These are phyloP conservation scores for Clitopilus hobsonii DNA, from an alignment of 768 basidiomycete species.

Conservation along the genomic window DNA sequence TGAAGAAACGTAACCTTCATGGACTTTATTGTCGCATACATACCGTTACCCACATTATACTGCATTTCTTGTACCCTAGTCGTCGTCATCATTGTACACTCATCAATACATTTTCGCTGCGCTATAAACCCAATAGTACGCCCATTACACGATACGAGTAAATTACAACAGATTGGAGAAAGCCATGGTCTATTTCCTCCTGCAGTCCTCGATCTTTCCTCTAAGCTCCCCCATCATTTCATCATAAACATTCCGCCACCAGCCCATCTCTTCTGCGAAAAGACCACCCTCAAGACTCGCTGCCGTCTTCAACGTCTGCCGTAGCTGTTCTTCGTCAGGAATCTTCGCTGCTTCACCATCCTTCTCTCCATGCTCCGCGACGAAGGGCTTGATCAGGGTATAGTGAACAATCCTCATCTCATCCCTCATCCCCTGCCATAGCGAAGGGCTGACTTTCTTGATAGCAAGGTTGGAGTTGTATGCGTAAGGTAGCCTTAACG, in stretches of 20 bases:
- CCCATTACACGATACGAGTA: too few species aligned
- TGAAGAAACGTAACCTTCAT: not conserved
- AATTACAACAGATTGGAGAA: too few species aligned
- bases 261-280: constrained; percentile 26
- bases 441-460: constrained; percentile 22
- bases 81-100: not conserved
- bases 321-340: constrained; percentile 18
- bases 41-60: not conserved
- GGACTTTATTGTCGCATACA: not conserved
- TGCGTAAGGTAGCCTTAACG: constrained; percentile 29
- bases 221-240: constrained; percentile 16
- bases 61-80: constrained; percentile 2
- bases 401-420: constrained; percentile 35
- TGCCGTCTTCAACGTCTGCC: constrained; percentile 15
- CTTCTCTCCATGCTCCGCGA: constrained; percentile 20
- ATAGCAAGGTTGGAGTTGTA: constrained; percentile 39
- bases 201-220: constrained; percentile 2
- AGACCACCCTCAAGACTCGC: constrained; percentile 14
- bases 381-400: constrained; percentile 22
- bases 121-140: too few species aligned
- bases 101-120: not conserved
- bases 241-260: constrained; percentile 27
- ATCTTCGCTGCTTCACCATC: constrained; percentile 12
- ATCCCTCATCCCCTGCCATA: constrained; percentile 28
- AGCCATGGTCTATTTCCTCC: not conserved